Evolutionary conservation across 495 filamentous ascomycete species (phyloP).

Genomic region (Podospora fimiseda): DNA sequence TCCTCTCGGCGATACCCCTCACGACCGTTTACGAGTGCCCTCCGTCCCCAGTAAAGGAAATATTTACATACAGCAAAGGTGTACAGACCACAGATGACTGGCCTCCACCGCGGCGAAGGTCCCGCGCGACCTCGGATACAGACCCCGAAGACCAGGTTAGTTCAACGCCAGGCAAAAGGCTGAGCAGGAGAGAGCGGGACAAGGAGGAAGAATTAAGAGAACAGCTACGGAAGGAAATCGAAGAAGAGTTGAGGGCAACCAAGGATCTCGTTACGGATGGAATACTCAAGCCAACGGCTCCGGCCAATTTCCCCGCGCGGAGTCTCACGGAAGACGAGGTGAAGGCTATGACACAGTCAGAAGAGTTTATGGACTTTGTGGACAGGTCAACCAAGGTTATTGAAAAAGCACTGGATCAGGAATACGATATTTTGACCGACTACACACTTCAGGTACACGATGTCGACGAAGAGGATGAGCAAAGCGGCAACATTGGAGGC

Average conservation of each 20-base stretch:
- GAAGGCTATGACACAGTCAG: conserved; percentile 80
- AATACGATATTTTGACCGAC: conserved; percentile 90
- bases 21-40: conserved; percentile 70
- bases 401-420: conserved; percentile 86
- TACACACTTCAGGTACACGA: conserved; percentile 74
- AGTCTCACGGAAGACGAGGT: conserved; percentile 79
- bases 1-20: conserved; percentile 59
- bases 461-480: conserved; percentile 78
- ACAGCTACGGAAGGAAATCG: conserved; percentile 80
- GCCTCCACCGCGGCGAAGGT: conserved; percentile 47
- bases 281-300: conserved; percentile 35
- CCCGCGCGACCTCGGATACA: conserved; percentile 47
- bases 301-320: conserved; percentile 68
- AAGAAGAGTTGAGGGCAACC: conserved; percentile 75
- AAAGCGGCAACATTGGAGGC: conserved; percentile 58
- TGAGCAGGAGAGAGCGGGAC: conserved; percentile 69
- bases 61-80: conserved; percentile 90
- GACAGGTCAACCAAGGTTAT: conserved; percentile 95
- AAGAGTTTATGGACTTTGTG: conserved; percentile 92
- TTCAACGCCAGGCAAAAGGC: conserved; percentile 53
- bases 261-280: conserved; percentile 52
- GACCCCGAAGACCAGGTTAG: conserved; percentile 48
- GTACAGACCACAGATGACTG: conserved; percentile 75
- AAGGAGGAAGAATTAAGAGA: conserved; percentile 83
- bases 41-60: conserved; percentile 65